Evolutionary conservation across 441 rosid genomes (phyloP).

Genomic region (Omphalea diandra): DNA sequence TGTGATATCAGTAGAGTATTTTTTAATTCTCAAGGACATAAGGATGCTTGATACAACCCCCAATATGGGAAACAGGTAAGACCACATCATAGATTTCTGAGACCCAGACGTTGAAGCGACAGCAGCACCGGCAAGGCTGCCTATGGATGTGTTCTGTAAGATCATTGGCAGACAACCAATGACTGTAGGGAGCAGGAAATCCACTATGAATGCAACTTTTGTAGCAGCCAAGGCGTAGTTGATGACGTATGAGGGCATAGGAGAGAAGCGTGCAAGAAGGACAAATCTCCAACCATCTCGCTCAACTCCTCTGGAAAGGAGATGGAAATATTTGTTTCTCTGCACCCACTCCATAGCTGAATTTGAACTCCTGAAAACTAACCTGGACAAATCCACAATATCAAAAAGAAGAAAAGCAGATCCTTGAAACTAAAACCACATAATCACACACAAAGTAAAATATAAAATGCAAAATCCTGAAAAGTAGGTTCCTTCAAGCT

Average conservation of each 20-base stretch:
- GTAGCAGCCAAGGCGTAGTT: slow-evolving; percentile 94
- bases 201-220: slow-evolving; percentile 62
- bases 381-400: slow-evolving; percentile 42
- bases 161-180: slow-evolving; percentile 89
- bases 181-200: slow-evolving; percentile 80
- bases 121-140: slow-evolving; percentile 96
- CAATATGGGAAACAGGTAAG: slow-evolving; percentile 71
- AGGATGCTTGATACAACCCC: slow-evolving; percentile 78
- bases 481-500: background rate
- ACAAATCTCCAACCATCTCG: slow-evolving; percentile 93
- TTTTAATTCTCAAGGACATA: slow-evolving; percentile 69
- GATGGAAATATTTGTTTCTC: slow-evolving; percentile 63
- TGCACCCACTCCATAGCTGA: slow-evolving; percentile 70
- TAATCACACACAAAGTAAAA: background rate
- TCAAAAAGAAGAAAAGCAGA: slow-evolving; percentile 11
- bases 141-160: slow-evolving; percentile 87
- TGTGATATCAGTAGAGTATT: slow-evolving; percentile 55
- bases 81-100: slow-evolving; percentile 57
- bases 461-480: slow-evolving; percentile 5
- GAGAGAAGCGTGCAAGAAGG: slow-evolving; percentile 96
- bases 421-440: background rate
- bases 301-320: slow-evolving; percentile 82
- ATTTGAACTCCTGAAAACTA: slow-evolving; percentile 66
- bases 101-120: slow-evolving; percentile 36
- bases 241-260: slow-evolving; percentile 80